Percentiles rank a stretch among this genome's conserved stretches.
These are phyloP conservation scores for Backusella psychrophila DNA, from an alignment of 192 early-diverging fungal genomes.

Conservation along the genomic window DNA sequence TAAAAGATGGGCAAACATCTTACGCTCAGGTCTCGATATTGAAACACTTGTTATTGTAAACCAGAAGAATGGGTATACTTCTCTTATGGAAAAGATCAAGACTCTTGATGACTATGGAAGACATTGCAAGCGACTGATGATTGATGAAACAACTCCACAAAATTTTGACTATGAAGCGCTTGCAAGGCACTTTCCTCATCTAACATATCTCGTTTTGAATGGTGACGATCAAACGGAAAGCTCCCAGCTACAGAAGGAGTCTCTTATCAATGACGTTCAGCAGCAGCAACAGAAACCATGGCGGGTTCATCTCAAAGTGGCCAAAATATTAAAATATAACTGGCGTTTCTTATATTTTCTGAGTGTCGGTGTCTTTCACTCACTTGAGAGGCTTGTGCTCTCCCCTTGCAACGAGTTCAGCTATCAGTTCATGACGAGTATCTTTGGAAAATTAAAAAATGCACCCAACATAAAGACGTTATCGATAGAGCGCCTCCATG, in stretches of 20 bases:
- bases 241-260: background rate
- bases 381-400: background rate
- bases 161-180: background rate
- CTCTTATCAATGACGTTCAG: background rate
- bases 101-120: background rate
- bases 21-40: background rate
- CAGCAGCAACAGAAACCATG: background rate
- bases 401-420: background rate
- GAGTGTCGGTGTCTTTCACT: background rate
- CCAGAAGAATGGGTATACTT: background rate
- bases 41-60: background rate
- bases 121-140: background rate
- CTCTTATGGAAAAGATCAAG: background rate
- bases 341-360: background rate
- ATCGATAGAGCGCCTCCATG: background rate
- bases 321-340: background rate
- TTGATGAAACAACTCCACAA: background rate
- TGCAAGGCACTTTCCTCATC: background rate
- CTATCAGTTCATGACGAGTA: background rate
- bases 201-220: background rate
- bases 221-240: background rate
- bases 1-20: background rate
- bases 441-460: background rate
- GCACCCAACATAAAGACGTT: background rate
- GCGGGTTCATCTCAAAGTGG: background rate